Evolutionary conservation across 1,284 basidiomycete species (phyloP).

Genomic region (Mycosarcoma maydis): DNA sequence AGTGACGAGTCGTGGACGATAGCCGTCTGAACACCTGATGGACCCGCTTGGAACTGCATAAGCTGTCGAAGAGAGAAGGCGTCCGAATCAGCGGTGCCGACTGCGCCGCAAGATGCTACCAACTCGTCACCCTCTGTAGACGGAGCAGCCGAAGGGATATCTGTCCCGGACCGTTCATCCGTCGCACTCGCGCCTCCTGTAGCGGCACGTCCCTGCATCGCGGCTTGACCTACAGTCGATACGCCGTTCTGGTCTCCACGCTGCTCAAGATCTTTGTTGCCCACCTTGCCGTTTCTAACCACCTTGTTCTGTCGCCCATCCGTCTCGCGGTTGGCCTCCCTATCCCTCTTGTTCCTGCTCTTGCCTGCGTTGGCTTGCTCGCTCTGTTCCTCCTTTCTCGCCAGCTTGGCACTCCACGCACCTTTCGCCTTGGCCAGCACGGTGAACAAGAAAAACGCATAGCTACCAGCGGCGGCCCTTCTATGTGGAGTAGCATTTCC

Average conservation of each 20-base stretch:
- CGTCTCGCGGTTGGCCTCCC: not conserved
- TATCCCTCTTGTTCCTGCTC: conserved; percentile 12
- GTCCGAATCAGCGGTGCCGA: conserved; percentile 6
- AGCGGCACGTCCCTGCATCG: not conserved
- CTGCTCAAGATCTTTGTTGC: not conserved
- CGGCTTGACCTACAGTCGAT: not conserved
- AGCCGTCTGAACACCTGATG: conserved; percentile 40
- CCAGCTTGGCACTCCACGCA: conserved; percentile 30
- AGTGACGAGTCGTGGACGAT: conserved; percentile 16
- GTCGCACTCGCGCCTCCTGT: not conserved
- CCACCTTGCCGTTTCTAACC: conserved; percentile 2
- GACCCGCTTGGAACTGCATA: conserved; percentile 50
- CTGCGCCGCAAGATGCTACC: not conserved
- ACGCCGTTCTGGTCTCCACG: not conserved
- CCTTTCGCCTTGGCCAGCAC: conserved; percentile 38
- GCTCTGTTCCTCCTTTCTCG: conserved; percentile 3
- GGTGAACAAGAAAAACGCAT: conserved; percentile 45
- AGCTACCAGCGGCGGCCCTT: conserved; percentile 44
- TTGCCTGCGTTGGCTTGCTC: not conserved
- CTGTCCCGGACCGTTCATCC: not conserved
- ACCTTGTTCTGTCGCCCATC: conserved; percentile 11
- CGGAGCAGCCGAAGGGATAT: not conserved
- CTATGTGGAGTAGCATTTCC: conserved; percentile 44
- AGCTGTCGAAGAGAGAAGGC: conserved; percentile 33
- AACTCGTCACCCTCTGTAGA: not conserved